Evolutionary conservation across 257 asterid genomes (phyloP), one percentile per base, ranked within the genome.

Genomic region (Anisodus tanguticus): DNA sequence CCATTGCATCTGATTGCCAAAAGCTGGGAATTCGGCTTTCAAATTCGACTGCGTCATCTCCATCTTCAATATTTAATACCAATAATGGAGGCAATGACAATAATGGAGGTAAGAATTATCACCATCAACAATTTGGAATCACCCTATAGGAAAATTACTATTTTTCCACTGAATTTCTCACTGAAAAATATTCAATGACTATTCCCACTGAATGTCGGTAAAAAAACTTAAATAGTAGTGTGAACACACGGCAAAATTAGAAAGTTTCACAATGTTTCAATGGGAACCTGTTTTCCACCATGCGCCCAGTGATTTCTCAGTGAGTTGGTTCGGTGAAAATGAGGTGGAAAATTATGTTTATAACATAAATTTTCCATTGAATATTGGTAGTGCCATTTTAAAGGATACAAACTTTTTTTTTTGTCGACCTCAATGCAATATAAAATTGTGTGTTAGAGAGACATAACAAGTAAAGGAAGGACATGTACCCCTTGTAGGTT

Each of bases 1-100:
- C 96, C 35, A 81, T 90, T 70, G 93, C 92, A 5, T 86, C 94
- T 8, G 92, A 92, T 10, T 93, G 98, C 85, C 86, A 83, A 84
- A 90, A 89, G 70, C 92, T 90, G 69, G 95, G 97, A 70, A 82
- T 93, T 59, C 85, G 83, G 47, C 78, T 69, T 41, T 80, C 94
- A 8, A 89, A 77, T 41, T 84, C 94, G n/a, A 85, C 90, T 11
- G 78, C 94, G 16, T 84, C 82, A 55, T 68, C 94, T 17, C 88
- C 92, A 66, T 69, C 90, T 51, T 77, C 82, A 13, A 31, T 51
- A 1, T 22, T 26, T 77, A 69, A 77, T 77, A 31, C 59, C 26
- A 77, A 26, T 26, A 77, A 4, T 53, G 64, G 64, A 26, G 64
- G 49, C 31, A 53, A 77, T 53, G 64, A 77, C 64, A 77, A 13